Evolutionary conservation across 176 grass and related monocot genomes (phyloP), one percentile per base, ranked within the genome.

Genomic region (Aegilops sharonensis): DNA sequence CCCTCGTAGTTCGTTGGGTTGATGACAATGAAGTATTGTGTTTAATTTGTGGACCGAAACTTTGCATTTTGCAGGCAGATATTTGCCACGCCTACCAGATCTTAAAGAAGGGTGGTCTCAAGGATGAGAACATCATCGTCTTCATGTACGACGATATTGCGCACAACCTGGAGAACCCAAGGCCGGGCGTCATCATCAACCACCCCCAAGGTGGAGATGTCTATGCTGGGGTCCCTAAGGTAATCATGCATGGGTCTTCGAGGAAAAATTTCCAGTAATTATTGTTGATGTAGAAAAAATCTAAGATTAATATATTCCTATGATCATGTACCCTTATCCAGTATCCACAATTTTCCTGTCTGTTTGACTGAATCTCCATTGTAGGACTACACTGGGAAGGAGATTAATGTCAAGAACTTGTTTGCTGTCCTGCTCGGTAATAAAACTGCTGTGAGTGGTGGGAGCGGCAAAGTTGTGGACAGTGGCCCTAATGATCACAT

Each of bases 71-170:
- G 68, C 87, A 98, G 93, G 95, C 95, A 6, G 95, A 98, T 68
- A 36, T 98, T 60, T 98, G 95, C 56, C 95, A 98, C 85, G 95
- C 95, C 40, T 98, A 98, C 84, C 93, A 98, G 88, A 90, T 98
- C 78, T 82, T 98, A 86, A 98, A 92, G 88, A 92, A 92, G 36
- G 95, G 95, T 1, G 95, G 95, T 80, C 79, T 98, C 65, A 98
- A 88, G 79, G 93, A 98, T 32, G 91, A 98, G 82, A 98, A 98
- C 77, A 98, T 98, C 82, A 87, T 98, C n/a, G 81, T 98, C 77
- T 98, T 98, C 88, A 98, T 98, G 95, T 98, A 98, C 36, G 93
- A 98, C 14, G 95, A 98, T 67, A 98, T 98, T 70, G 95, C 93
- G 4, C 20, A 95, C 83, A 87, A 57, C 71, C 7, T 37, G 5